Evolutionary conservation across 192 early-diverging fungal genomes (phyloP).

Genomic region (Mortierella alpina): DNA sequence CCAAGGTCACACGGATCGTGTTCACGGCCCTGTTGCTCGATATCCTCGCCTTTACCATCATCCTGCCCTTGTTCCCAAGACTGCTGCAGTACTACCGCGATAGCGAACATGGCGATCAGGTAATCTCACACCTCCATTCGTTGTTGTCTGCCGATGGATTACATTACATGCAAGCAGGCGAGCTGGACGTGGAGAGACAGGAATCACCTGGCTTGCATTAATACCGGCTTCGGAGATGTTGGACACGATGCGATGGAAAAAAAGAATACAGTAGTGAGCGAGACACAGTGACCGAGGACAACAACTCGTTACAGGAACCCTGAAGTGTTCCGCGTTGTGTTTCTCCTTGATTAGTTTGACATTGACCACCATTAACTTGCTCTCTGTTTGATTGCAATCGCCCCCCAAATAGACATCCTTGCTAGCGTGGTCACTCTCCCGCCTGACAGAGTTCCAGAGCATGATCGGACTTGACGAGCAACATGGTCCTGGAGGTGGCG

Average conservation of each 20-base stretch:
- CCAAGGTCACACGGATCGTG: constrained; percentile 61
- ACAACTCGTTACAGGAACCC: too few relatives aligned
- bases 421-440: constrained; percentile 46
- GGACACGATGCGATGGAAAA: background rate
- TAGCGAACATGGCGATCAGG: constrained; percentile 69
- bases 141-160: background rate
- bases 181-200: too few relatives aligned
- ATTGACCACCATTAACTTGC: background rate
- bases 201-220: too few relatives aligned
- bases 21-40: constrained; percentile 93
- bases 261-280: background rate
- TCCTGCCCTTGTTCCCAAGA: constrained; percentile 93
- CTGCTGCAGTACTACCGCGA: constrained; percentile 88
- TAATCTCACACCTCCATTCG: constrained; percentile 25
- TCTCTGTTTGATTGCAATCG: background rate
- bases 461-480: constrained; percentile 44
- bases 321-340: background rate
- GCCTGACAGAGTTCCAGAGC: constrained; percentile 42
- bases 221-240: too few relatives aligned
- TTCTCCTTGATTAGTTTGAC: background rate
- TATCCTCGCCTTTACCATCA: constrained; percentile 97
- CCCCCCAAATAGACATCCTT: constrained; percentile 36
- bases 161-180: background rate
- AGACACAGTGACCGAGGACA: too few relatives aligned
- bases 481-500: background rate